Evolutionary conservation across 139 green algal genomes (phyloP).

Genomic region (Ettlia oleoabundans): DNA sequence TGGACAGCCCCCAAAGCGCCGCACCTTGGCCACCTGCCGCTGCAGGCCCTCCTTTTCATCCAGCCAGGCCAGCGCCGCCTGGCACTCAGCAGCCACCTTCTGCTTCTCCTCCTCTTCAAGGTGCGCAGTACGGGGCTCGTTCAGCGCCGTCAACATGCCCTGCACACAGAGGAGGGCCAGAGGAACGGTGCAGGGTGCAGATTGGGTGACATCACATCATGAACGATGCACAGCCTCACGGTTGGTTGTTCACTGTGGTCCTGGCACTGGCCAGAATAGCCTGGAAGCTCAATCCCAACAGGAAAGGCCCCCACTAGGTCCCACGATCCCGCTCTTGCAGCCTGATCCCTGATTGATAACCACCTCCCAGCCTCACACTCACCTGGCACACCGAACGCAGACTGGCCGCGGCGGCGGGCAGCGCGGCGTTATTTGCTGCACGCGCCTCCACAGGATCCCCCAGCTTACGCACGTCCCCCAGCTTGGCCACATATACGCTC

Average conservation of each 20-base stretch:
- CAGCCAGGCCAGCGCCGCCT: constrained; percentile 86
- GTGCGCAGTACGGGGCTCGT: constrained; percentile 73
- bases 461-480: constrained; percentile 83
- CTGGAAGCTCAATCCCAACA: too few relatives aligned
- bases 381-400: constrained; percentile 45
- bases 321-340: too few relatives aligned
- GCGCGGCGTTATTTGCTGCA: constrained; percentile 43
- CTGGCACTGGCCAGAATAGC: too few relatives aligned
- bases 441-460: constrained; percentile 76
- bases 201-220: too few relatives aligned
- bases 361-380: too few relatives aligned
- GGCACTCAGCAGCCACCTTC: constrained; percentile 79
- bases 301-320: too few relatives aligned
- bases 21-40: constrained; percentile 46
- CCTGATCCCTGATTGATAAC: too few relatives aligned
- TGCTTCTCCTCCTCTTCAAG: constrained; percentile 82
- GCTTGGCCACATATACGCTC: constrained; percentile 90
- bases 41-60: constrained; percentile 79
- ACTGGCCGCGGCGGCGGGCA: constrained; percentile 31
- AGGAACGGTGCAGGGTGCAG: too few relatives aligned
- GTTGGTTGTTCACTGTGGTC: too few relatives aligned
- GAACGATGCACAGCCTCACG: too few relatives aligned
- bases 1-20: background rate
- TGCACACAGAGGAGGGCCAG: too few relatives aligned
- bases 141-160: constrained; percentile 65